A percentile compares a stretch with the other conserved stretches of the same genome.
These are phyloP conservation scores for Endoconidiophora laricicola DNA, from an alignment of 2,329 filamentous ascomycete genomes.

Conservation along the genomic window DNA sequence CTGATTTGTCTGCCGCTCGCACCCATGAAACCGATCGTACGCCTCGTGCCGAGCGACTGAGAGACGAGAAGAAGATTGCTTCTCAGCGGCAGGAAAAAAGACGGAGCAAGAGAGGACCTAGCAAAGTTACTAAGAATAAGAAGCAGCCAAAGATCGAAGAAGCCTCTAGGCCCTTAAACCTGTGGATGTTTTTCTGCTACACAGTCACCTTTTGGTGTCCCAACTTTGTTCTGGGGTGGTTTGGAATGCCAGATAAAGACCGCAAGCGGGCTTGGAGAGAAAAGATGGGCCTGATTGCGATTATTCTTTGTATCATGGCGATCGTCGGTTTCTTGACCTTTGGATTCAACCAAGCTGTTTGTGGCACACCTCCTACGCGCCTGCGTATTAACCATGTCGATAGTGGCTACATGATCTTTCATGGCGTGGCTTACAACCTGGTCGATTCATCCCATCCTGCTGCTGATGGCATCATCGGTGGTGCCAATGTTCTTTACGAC, in stretches of 20 bases:
- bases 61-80: constrained; percentile 21
- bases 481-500: constrained; percentile 73
- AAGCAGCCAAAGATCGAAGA: constrained; percentile 39
- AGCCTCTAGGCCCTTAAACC: constrained; percentile 59
- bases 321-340: constrained; percentile 93
- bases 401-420: constrained; percentile 83
- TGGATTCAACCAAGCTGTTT: constrained; percentile 83
- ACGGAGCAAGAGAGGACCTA: constrained; percentile 22
- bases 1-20: constrained; percentile 32
- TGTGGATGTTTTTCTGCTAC: constrained; percentile 93
- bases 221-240: constrained; percentile 67
- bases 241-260: constrained; percentile 68
- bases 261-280: constrained; percentile 92
- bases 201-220: constrained; percentile 92
- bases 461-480: constrained; percentile 58
- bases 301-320: constrained; percentile 75
- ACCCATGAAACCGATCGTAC: constrained; percentile 33
- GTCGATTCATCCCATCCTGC: constrained; percentile 59
- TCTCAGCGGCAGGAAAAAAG: constrained; percentile 18
- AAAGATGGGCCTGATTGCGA: constrained; percentile 91
- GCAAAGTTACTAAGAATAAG: constrained; percentile 41
- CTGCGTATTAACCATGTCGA: constrained; percentile 71
- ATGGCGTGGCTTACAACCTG: constrained; percentile 79
- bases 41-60: constrained; percentile 20
- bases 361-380: constrained; percentile 52